Percentiles rank a stretch among this genome's conserved stretches.
These are phyloP conservation scores for Ogataea siamensis DNA, from an alignment of 805 yeast species.

Conservation along the genomic window DNA sequence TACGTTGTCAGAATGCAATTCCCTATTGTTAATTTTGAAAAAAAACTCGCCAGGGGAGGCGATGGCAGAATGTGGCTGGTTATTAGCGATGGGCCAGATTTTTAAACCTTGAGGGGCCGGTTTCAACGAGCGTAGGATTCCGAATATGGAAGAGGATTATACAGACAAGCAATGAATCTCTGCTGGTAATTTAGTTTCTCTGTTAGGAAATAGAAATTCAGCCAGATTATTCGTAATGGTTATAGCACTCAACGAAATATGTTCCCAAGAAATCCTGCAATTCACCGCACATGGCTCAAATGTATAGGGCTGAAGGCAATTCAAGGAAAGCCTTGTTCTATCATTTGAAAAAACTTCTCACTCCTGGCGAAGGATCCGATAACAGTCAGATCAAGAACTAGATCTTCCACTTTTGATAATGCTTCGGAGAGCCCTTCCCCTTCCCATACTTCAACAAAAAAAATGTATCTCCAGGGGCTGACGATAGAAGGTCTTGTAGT, in stretches of 20 bases:
- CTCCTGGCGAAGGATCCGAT: conserved; percentile 47
- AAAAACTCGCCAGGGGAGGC: not conserved
- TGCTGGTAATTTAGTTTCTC: no score
- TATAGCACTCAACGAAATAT: no score
- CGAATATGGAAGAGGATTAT: no score
- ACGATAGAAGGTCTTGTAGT: conserved; percentile 72
- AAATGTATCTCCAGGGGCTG: conserved; percentile 76
- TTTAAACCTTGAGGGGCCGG: not conserved
- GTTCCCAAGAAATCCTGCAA: no score
- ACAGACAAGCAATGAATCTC: no score
- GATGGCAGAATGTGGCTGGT: conserved; percentile 1
- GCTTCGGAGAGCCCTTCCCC: conserved; percentile 33
- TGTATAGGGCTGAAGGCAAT: no score
- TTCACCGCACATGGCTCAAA: no score
- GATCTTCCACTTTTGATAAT: conserved; percentile 40
- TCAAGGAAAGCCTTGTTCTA: conserved; percentile 11
- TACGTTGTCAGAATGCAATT: not conserved
- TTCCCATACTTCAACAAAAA: conserved; percentile 67
- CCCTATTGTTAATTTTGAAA: not conserved
- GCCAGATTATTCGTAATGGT: no score
- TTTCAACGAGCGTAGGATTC: no score
- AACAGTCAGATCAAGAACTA: conserved; percentile 50
- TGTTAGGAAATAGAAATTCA: no score
- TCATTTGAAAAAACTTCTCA: conserved; percentile 28
- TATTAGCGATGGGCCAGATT: not conserved